Evolutionary conservation across 306 rosid species (phyloP), one percentile per base, ranked within the genome.

Genomic region (Trichosanthes cucumerina): DNA sequence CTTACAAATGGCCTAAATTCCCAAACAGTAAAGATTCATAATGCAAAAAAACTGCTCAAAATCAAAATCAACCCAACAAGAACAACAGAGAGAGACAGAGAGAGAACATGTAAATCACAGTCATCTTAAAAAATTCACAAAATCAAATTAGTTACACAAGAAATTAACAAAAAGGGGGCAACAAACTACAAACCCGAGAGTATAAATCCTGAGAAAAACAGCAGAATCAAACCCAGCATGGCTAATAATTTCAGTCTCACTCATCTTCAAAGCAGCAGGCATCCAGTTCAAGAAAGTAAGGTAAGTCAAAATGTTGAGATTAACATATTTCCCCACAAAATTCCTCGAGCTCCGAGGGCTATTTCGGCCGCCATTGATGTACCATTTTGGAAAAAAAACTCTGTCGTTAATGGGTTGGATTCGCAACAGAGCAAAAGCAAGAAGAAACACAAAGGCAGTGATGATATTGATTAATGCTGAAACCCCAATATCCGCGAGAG

Each of bases 161-260:
- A 0, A 14, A 77, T n/a, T 41, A 43, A 41, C 3, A 12, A 73
- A 81, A 78, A 39, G 5, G 34, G 7, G 73, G 5, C 6, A 2
- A 72, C 21, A 56, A 59, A 79, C 57, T 75, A 33, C 52, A 60
- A 82, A 95, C 99, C 99, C 99, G 36, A 95, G 91, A 84, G 82
- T 85, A 65, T 95, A 95, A 80, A 95, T 91, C 86, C 99, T 88
- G 78, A 95, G 95, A 54, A 95, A 95, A 86, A 81, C 96, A 86
- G 97, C 97, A 84, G 99, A 95, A 83, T 95, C 99, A 69, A 95
- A 90, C 21, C 99, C 97, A 82, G 99, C 97, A 85, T 92, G 97
- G 85, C 49, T 82, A 74, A 91, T 89, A 68, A 95, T 95, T 83
- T 92, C 93, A 79, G 89, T 7, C 81, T 95, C 97, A 70, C 79